These are phyloP conservation scores for Botrytis deweyae DNA, from an alignment of 2,329 filamentous ascomycete genomes.

Conservation along the genomic window DNA sequence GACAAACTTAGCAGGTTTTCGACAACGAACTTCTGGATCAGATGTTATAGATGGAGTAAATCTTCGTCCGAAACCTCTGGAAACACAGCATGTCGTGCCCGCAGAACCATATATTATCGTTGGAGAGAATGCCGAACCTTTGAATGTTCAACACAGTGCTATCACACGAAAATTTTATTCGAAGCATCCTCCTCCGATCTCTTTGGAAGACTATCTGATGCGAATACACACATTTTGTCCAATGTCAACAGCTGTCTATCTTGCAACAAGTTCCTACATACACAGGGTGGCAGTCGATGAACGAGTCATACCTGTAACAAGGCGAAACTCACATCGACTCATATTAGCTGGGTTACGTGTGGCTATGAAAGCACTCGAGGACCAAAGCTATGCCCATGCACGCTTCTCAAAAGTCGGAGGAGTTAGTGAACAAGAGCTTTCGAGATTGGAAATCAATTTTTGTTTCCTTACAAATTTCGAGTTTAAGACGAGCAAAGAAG, in stretches of 20 bases:
- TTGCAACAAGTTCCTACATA: conserved; percentile 86
- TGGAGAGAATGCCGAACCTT: conserved; percentile 68
- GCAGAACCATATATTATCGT: conserved; percentile 56
- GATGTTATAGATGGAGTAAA: conserved; percentile 56
- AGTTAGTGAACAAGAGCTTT: conserved; percentile 77
- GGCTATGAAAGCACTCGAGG: conserved; percentile 93
- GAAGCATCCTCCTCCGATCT: conserved; percentile 80
- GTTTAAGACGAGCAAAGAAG: conserved; percentile 61
- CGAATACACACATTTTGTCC: conserved; percentile 90
- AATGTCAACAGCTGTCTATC: conserved; percentile 89
- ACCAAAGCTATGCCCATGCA: conserved; percentile 80
- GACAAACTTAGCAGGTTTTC: conserved; percentile 38
- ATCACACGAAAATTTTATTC: conserved; percentile 93
- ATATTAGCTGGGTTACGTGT: conserved; percentile 81
- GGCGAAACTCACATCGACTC: conserved; percentile 81
- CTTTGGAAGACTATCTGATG: conserved; percentile 78
- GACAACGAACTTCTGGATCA: conserved; percentile 36
- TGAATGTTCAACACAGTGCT: conserved; percentile 76
- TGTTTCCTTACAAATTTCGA: conserved; percentile 86
- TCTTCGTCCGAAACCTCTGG: conserved; percentile 43
- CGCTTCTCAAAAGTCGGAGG: conserved; percentile 86
- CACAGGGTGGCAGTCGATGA: conserved; percentile 77
- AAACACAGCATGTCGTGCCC: conserved; percentile 30
- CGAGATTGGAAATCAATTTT: conserved; percentile 83
- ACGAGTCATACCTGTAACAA: conserved; percentile 74